Evolutionary conservation across 2,329 filamentous ascomycete species (phyloP).

Genomic region (Neopestalotiopsis sp.): DNA sequence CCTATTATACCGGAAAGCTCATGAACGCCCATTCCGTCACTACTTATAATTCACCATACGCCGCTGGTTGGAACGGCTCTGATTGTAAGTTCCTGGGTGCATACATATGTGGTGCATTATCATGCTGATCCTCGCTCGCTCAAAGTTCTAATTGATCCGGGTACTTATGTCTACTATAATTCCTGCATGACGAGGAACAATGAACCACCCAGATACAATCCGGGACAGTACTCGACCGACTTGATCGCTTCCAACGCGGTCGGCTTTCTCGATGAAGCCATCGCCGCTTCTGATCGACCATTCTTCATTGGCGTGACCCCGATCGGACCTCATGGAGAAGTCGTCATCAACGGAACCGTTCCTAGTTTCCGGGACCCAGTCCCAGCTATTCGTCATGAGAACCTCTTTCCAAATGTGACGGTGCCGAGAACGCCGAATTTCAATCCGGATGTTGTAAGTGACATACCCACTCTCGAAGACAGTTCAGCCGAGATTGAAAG

Average conservation of each 20-base stretch:
- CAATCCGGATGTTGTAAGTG: conserved; percentile 46
- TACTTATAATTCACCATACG: conserved; percentile 65
- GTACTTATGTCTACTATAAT: conserved; percentile 73
- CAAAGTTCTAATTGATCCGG: conserved; percentile 63
- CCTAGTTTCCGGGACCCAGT: conserved; percentile 43
- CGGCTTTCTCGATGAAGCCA: neutral
- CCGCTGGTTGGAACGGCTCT: conserved; percentile 60
- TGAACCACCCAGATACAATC: conserved; percentile 34
- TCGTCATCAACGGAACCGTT: neutral
- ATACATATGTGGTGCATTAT: conserved; percentile 40
- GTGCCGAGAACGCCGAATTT: conserved; percentile 70
- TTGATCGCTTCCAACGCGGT: conserved; percentile 3
- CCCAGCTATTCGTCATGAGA: conserved; percentile 62
- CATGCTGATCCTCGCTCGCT: conserved; percentile 43
- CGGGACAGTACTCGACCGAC: conserved; percentile 48
- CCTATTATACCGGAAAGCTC: conserved; percentile 75
- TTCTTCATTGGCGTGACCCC: conserved; percentile 12
- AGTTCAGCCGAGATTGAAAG: neutral
- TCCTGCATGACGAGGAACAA: conserved; percentile 66
- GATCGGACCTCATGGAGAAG: conserved; percentile 16
- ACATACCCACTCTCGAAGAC: neutral
- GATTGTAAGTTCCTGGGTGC: conserved; percentile 44
- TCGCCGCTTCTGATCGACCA: neutral
- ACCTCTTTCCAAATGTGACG: conserved; percentile 64
- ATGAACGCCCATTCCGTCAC: conserved; percentile 67